Percentiles rank a stretch among this genome's conserved stretches.
Conservation (phyloP, 2,329 filamentous ascomycete species). For the Penicillium hordei region DNA sequence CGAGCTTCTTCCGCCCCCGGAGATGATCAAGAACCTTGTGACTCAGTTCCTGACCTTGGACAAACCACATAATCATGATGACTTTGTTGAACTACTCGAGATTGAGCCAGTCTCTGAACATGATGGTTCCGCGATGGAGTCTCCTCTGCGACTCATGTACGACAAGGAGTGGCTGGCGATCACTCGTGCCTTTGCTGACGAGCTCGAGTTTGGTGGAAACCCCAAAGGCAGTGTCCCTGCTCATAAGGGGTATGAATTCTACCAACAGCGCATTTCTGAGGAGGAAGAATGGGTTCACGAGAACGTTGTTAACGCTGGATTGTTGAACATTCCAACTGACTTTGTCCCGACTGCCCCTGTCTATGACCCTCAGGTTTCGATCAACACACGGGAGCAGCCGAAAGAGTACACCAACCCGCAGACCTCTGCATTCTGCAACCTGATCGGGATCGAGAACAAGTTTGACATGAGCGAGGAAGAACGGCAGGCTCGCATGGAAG, state of each 20-base stretch:
- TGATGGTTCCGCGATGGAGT: conserved; percentile 21
- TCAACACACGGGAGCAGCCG: conserved; percentile 63
- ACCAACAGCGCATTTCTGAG: conserved; percentile 65
- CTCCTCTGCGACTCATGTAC: conserved; percentile 68
- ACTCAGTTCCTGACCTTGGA: conserved; percentile 88
- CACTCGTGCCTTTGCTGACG: conserved; percentile 72
- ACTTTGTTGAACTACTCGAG: conserved; percentile 75
- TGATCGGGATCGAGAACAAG: conserved; percentile 74
- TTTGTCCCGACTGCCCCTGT: conserved; percentile 75
- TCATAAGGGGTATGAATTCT: conserved; percentile 68
- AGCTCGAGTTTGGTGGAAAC: conserved; percentile 62
- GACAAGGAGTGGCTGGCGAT: conserved; percentile 97
- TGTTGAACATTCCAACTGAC: conserved; percentile 71
- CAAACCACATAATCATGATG: conserved; percentile 73
- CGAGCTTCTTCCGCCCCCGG: conserved; percentile 23
- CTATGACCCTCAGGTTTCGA: conserved; percentile 59
- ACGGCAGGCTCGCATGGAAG: conserved; percentile 57
- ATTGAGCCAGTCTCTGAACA: conserved; percentile 52
- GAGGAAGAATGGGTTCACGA: conserved; percentile 79
- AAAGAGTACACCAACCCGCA: conserved; percentile 84
- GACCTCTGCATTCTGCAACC: conserved; percentile 74
- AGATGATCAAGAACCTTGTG: conserved; percentile 71
- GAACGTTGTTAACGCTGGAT: conserved; percentile 63
- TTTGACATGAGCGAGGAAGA: conserved; percentile 75
- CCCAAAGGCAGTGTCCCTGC: conserved; percentile 53